phyloP scores from a whole-genome alignment of 1,284 basidiomycete species.

The Cystodermella granulosa region DNA sequence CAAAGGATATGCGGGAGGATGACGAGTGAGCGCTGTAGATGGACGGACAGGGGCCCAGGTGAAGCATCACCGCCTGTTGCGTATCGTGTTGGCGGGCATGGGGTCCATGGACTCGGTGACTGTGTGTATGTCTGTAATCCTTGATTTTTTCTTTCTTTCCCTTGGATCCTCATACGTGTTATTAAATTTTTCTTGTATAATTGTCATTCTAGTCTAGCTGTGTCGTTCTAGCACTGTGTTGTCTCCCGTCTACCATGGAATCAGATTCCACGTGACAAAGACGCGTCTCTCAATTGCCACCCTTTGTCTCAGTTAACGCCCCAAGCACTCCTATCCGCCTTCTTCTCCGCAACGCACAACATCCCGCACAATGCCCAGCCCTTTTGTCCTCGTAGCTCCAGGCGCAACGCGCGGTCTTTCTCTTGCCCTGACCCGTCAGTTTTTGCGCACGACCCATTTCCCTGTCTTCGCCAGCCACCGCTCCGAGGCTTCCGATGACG shows the following conservation, averaged over 20 bases:
- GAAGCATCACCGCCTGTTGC: too few relatives aligned
- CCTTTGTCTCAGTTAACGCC: too few relatives aligned
- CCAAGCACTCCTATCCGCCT: too few relatives aligned
- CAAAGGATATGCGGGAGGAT: constrained; percentile 27
- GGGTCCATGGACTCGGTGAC: neutral
- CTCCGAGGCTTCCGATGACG: constrained; percentile 30
- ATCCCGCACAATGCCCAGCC: constrained; percentile 29
- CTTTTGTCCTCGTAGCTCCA: constrained; percentile 46
- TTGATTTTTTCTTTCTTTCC: neutral
- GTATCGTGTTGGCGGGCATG: too few relatives aligned
- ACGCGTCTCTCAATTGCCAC: neutral
- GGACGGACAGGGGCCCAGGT: too few relatives aligned
- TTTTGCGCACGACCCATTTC: constrained; percentile 46
- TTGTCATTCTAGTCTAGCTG: too few relatives aligned
- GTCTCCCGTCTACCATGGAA: too few relatives aligned
- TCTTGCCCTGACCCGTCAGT: constrained; percentile 53
- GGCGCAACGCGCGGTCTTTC: constrained; percentile 51
- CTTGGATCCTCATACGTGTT: too few relatives aligned
- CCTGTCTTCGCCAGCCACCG: constrained; percentile 57
- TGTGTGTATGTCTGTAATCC: neutral
- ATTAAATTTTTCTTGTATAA: too few relatives aligned
- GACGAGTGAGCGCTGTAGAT: too few relatives aligned
- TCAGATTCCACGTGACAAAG: constrained; percentile 1
- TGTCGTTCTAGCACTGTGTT: too few relatives aligned
- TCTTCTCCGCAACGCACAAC: too few relatives aligned